phyloP scores from a whole-genome alignment of 176 grass and related monocot genomes.

The bread wheat (Triticum aestivum) region IWGSC_CS_RefSeq_v2.1 NC_057808.1:411687757-411688256 shows the following conservation, averaged over 20 bases:
- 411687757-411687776: neutral
- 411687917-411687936: neutral
- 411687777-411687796: neutral
- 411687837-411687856: neutral
- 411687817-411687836: neutral
- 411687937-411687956: neutral
- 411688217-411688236: neutral
- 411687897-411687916: neutral
- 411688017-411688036: neutral
- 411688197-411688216: neutral
- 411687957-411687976: neutral
- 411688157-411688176: neutral
- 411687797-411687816: neutral
- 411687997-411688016: neutral
- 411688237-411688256: neutral
- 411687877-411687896: neutral
- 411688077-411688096: neutral
- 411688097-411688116: neutral
- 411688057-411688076: neutral
- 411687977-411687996: neutral
- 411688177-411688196: neutral
- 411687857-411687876: neutral
- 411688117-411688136: neutral
- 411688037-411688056: neutral
- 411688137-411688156: neutral